Conservation (phyloP, 2,329 filamentous ascomycete species). For the Metarhizium album region DNA sequence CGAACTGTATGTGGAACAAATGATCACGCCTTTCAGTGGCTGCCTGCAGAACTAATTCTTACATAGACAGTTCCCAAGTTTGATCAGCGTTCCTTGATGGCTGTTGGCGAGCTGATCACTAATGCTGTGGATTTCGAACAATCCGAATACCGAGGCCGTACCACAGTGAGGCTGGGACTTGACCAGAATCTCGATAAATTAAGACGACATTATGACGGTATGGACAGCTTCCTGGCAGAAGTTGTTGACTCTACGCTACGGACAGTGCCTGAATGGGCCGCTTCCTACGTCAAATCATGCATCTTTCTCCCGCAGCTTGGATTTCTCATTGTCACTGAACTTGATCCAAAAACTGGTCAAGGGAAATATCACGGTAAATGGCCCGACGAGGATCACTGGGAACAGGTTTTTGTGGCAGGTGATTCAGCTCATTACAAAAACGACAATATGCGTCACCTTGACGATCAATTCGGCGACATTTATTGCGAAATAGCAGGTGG, state of each 20-base stretch:
- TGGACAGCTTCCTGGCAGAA: constrained; percentile 61
- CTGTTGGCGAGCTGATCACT: constrained; percentile 60
- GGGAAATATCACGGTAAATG: constrained; percentile 54
- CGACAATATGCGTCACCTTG: constrained; percentile 66
- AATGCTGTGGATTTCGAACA: constrained; percentile 71
- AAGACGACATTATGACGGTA: constrained; percentile 66
- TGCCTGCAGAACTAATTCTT: background rate
- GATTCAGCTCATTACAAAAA: constrained; percentile 80
- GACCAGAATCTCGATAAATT: constrained; percentile 66
- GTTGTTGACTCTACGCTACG: constrained; percentile 54
- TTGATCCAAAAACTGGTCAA: constrained; percentile 35
- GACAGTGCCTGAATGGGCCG: constrained; percentile 49
- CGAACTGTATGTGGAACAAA: background rate
- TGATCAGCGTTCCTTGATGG: constrained; percentile 45
- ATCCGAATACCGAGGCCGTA: constrained; percentile 59
- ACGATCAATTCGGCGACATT: constrained; percentile 72
- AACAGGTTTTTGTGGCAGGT: constrained; percentile 64
- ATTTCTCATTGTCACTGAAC: constrained; percentile 70
- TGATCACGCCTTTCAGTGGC: background rate
- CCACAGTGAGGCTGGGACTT: constrained; percentile 61
- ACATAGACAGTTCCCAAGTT: constrained; percentile 37
- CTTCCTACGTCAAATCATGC: constrained; percentile 54
- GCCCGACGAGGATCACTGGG: constrained; percentile 53
- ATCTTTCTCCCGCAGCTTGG: constrained; percentile 88
- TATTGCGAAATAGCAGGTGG: constrained; percentile 73